Base-by-base conservation (phyloP, 805 yeast species). In the Wickerhamiella alocasiicola region DNA sequence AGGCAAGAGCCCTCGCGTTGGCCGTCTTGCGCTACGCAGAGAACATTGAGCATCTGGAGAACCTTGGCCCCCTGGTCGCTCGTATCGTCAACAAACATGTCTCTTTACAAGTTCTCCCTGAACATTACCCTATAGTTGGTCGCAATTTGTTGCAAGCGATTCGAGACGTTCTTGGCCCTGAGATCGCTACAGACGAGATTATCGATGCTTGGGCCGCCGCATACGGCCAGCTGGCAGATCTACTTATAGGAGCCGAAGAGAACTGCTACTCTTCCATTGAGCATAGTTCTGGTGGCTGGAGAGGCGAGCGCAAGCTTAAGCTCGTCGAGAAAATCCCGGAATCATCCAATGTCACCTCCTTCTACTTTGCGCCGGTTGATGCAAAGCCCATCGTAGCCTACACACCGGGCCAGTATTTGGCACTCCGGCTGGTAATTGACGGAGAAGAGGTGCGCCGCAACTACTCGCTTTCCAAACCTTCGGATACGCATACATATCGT, bases 91-190 rank as follows among this genome's bases (percentile, higher is more conserved):
- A 65, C 47, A 79, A 78, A 56, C 87, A 79, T 49, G 75, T 71
- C 44, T 80, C 81, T 32, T 61, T 79, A 46, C 72, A 72, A 51
- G 67, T 78, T 31, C 55, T 60, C 46, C 72, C 84, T 3, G 79
- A 73, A 42, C 83, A 78, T 44, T 78, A 78, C 50, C 72, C 75
- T 17, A 64, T 74, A 47, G 84, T 78, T 24, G 87, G 84, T 21
- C 53, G 56, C 23, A 65, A 68, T 45, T 57, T 80, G n/a, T 53
- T 78, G 24, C 60, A 60, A 20, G 72, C 83, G 11, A 65, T 80
- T 56, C 54, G 57, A 30, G 67, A 68, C 41, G 65, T 74, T 30
- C 59, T 78, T 26, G 82, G 81, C 4, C 32, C 44, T 5, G 74
- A 66, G 31, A 71, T 79, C 41, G 26, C 26, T 11, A 49, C 76